A percentile compares a stretch with the other conserved stretches of the same genome.
phyloP scores from a whole-genome alignment of 108 stramenopile genomes.

The Conticribra guillardii region DNA sequence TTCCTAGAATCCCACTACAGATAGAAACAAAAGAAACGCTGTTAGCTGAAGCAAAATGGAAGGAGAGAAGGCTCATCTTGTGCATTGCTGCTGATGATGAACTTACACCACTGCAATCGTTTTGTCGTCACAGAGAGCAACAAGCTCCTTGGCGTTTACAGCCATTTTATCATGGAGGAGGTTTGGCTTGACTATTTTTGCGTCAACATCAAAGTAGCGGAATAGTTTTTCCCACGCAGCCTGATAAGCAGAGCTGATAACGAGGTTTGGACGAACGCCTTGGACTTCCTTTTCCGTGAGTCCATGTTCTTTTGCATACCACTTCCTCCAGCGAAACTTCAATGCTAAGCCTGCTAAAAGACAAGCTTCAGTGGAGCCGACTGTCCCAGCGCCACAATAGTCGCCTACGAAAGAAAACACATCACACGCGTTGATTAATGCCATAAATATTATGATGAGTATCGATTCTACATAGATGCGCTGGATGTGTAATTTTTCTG shows the following conservation, averaged over 20 bases:
- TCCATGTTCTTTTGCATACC: conserved; percentile 38
- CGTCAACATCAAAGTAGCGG: conserved; percentile 61
- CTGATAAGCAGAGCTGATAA: conserved; percentile 58
- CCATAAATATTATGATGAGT: too few relatives aligned
- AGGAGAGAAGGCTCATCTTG: too few relatives aligned
- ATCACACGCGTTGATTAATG: too few relatives aligned
- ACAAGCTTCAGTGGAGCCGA: conserved; percentile 59
- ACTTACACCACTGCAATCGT: conserved; percentile 58
- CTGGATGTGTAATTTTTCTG: too few relatives aligned
- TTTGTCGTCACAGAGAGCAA: conserved; percentile 55
- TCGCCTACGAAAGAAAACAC: too few relatives aligned
- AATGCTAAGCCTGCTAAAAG: conserved; percentile 42
- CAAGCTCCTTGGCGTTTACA: conserved; percentile 31
- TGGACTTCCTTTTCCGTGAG: conserved; percentile 35
- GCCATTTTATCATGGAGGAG: conserved; percentile 35
- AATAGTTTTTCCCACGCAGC: conserved; percentile 47
- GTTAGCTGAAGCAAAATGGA: not conserved
- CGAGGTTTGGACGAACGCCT: conserved; percentile 54
- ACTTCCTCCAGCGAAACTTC: conserved; percentile 59
- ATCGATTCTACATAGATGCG: too few relatives aligned
- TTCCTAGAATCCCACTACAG: conserved; percentile 44
- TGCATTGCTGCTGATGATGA: not conserved
- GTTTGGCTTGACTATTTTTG: conserved; percentile 36
- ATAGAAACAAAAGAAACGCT: not conserved
- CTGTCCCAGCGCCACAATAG: conserved; percentile 41